Conservation (phyloP, 2,329 filamentous ascomycete species). For the Fonsecaea erecta region DNA sequence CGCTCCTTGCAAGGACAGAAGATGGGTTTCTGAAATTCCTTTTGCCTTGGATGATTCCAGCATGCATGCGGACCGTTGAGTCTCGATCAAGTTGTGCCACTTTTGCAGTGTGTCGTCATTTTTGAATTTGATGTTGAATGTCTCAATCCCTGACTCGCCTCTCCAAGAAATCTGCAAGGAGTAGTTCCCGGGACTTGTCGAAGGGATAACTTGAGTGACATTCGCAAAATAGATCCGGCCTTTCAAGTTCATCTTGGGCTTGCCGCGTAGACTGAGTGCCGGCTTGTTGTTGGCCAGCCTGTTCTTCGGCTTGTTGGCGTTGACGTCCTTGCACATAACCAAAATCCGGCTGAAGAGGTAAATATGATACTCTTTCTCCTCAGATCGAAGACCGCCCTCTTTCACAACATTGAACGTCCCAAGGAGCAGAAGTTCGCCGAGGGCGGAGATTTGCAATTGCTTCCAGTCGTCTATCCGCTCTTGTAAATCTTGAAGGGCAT, state of each 20-base stretch:
- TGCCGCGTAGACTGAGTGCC: slow-evolving; percentile 72
- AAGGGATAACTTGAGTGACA: slow-evolving; percentile 88
- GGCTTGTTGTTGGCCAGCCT: slow-evolving; percentile 67
- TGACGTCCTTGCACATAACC: slow-evolving; percentile 94
- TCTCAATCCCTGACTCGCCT: slow-evolving; percentile 93
- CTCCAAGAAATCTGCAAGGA: slow-evolving; percentile 99
- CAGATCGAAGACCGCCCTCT: slow-evolving; percentile 50
- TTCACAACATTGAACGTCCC: slow-evolving; percentile 93
- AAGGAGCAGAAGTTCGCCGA: slow-evolving; percentile 84
- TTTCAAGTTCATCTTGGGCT: slow-evolving; percentile 82
- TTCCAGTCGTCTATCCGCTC: slow-evolving; percentile 95
- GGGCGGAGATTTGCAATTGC: slow-evolving; percentile 84
- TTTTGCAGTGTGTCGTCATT: slow-evolving; percentile 93
- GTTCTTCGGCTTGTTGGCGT: slow-evolving; percentile 77
- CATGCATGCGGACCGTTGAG: slow-evolving; percentile 64
- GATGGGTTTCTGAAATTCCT: slow-evolving; percentile 66
- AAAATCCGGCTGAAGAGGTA: slow-evolving; percentile 96
- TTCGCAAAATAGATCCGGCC: slow-evolving; percentile 99
- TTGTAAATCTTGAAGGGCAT: slow-evolving; percentile 81
- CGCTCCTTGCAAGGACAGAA: slow-evolving; percentile 76
- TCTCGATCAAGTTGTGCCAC: slow-evolving; percentile 81
- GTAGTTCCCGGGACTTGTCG: slow-evolving; percentile 87
- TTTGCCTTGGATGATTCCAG: slow-evolving; percentile 57
- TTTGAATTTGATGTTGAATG: slow-evolving; percentile 90
- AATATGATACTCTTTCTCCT: slow-evolving; percentile 77